Evolutionary conservation across 1,284 basidiomycete genomes (phyloP).

Genomic region (Ustilago crameri): DNA sequence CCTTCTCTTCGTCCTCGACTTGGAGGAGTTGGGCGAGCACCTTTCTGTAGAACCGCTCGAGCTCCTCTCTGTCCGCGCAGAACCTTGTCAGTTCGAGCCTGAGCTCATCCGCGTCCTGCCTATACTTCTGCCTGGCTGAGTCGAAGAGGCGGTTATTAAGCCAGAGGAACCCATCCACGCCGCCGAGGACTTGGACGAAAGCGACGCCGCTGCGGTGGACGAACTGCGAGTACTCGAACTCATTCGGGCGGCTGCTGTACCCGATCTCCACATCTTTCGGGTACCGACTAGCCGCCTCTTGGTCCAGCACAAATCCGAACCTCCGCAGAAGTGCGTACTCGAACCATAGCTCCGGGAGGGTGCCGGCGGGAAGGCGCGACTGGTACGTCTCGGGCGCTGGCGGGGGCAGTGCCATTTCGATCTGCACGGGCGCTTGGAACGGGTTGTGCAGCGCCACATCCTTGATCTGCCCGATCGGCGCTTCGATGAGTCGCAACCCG

Average conservation of each 20-base stretch:
- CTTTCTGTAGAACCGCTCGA: conserved; percentile 55
- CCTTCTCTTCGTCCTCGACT: conserved; percentile 31
- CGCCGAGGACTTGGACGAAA: conserved; percentile 65
- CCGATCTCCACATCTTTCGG: conserved; percentile 54
- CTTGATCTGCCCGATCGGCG: conserved; percentile 67
- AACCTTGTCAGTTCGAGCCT: conserved; percentile 54
- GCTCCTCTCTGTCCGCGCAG: conserved; percentile 48
- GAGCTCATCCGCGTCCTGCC: conserved; percentile 51
- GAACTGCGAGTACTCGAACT: conserved; percentile 65
- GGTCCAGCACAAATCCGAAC: conserved; percentile 66
- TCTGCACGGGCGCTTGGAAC: conserved; percentile 64
- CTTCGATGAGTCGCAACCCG: conserved; percentile 88
- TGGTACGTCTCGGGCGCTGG: conserved; percentile 52
- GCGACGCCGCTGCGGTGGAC: conserved; percentile 64
- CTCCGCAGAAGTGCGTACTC: conserved; percentile 61
- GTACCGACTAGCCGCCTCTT: conserved; percentile 60
- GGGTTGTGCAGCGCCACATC: conserved; percentile 65
- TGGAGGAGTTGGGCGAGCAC: conserved; percentile 41
- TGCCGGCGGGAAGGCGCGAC: conserved; percentile 40
- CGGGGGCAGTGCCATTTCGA: conserved; percentile 60
- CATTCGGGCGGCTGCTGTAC: conserved; percentile 62
- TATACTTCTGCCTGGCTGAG: conserved; percentile 5
- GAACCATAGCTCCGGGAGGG: conserved; percentile 58
- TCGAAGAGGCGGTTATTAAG: conserved; percentile 64
- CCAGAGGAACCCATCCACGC: conserved; percentile 65